Evolutionary conservation across 2,329 filamentous ascomycete species (phyloP).

Genomic region (Sarocladium oryzae): DNA sequence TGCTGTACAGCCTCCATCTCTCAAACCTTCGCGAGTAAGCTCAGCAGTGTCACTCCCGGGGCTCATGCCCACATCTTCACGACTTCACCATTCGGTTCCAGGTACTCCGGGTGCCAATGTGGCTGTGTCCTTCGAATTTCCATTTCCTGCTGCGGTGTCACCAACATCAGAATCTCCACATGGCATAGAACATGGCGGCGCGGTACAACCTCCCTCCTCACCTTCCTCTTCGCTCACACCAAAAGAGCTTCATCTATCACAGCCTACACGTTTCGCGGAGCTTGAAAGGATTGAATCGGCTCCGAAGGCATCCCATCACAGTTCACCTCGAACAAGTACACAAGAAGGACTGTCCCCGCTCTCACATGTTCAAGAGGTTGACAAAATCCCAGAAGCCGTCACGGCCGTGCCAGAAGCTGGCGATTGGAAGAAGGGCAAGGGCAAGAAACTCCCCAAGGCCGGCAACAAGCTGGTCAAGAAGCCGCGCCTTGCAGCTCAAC

Average conservation of each 20-base stretch:
- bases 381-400: constrained; percentile 13
- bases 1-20: constrained; percentile 13
- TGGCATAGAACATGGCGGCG: neutral
- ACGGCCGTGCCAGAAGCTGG: constrained; percentile 1
- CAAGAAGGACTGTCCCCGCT: constrained; percentile 7
- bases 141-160: neutral
- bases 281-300: neutral
- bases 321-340: neutral
- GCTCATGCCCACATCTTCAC: constrained; percentile 13
- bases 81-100: constrained; percentile 13
- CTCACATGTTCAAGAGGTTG: constrained; percentile 9
- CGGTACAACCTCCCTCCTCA: neutral
- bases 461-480: constrained; percentile 23
- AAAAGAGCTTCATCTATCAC: neutral
- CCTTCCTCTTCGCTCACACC: neutral
- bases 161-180: neutral
- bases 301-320: neutral
- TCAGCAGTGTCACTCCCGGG: constrained; percentile 18
- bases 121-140: neutral
- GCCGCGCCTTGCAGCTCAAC: constrained; percentile 24
- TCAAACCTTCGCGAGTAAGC: constrained; percentile 2
- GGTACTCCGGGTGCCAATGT: neutral
- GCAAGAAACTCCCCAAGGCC: constrained; percentile 10
- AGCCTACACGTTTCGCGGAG: neutral
- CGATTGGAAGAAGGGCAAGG: constrained; percentile 5